Evolutionary conservation across 2,329 filamentous ascomycete genomes (phyloP), one percentile per base, ranked within the genome.

Genomic region (Nothopassalora personata): DNA sequence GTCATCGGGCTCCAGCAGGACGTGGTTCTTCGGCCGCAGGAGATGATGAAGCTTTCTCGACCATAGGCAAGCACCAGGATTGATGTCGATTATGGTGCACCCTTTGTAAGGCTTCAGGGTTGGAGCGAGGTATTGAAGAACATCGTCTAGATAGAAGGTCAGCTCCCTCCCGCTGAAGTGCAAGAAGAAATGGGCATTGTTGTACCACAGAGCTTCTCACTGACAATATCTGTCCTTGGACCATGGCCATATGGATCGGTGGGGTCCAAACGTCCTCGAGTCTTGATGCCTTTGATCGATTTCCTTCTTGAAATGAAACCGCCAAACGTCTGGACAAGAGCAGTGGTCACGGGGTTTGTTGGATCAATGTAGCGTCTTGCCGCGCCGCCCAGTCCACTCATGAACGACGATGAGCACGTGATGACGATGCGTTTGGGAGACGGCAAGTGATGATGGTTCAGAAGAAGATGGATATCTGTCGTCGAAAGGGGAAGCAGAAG

Each of bases 71-170:
- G 77, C 77, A 13, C 91, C 91, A 0, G 93, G 93, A 72, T 92
- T 90, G 57, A 96, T 78, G 70, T 97, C 93, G 67, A 99, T 78
- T 48, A 97, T 81, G 68, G 96, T 91, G 74, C 92, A 91, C 56
- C 90, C 89, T 53, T 80, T 77, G 72, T 94, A 87, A 48, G 84
- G 82, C 34, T 84, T 76, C 18, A 97, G 80, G 2, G 85, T 85
- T 0, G 83, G 81, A 2, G 82, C 84, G n/a, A 95, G 76, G 60
- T 89, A 89, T 6, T 83, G 71, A 49, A 96, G 67, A 13, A 89
- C 77, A 66, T 93, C 86, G 69, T 91, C 88, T 86, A 57, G 7
- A 31, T 13, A 33, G 23, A 19, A 18, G 11, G 39, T 56, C 15
- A 66, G 56, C 72, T 46, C n/a, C n/a, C n/a, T 30, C 7, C 27